phyloP scores from a whole-genome alignment of 768 basidiomycete species.

The Fomitopsis pulvina region DNA sequence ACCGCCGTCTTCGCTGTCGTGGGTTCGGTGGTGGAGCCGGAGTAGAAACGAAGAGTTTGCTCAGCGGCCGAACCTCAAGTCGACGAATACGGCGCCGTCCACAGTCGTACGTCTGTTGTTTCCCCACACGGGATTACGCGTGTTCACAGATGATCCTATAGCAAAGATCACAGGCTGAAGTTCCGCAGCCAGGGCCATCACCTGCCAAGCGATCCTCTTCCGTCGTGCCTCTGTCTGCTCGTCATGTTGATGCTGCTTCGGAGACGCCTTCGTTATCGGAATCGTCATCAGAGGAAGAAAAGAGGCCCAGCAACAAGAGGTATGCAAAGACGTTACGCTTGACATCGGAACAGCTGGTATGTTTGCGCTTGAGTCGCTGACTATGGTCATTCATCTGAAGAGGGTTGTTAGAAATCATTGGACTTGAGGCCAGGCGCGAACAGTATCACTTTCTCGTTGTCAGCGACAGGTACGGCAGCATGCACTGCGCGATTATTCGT shows the following conservation, averaged over 20 bases:
- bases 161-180: conserved; percentile 1
- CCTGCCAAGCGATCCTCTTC: conserved; percentile 1
- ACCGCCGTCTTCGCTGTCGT: conserved; percentile 51
- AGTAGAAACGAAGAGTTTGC: conserved; percentile 26
- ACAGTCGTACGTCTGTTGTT: conserved; percentile 1
- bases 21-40: conserved; percentile 82
- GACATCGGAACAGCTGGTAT: conserved; percentile 89
- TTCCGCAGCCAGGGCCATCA: not conserved
- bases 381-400: not conserved
- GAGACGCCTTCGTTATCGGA: not conserved
- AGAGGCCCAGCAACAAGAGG: conserved; percentile 32
- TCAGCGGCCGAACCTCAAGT: conserved; percentile 9
- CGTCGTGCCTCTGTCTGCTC: not conserved
- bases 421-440: conserved; percentile 85
- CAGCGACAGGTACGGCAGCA: conserved; percentile 71
- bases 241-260: not conserved
- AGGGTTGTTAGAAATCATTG: conserved; percentile 63
- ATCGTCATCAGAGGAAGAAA: not conserved
- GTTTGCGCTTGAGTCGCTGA: not conserved
- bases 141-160: not conserved
- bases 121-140: not conserved
- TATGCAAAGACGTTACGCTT: conserved; percentile 91
- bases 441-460: conserved; percentile 88
- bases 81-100: conserved; percentile 1
- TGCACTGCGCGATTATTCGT: conserved; percentile 93